Evolutionary conservation across 2,329 filamentous ascomycete genomes (phyloP).

Genomic region (Alternaria consortialis): DNA sequence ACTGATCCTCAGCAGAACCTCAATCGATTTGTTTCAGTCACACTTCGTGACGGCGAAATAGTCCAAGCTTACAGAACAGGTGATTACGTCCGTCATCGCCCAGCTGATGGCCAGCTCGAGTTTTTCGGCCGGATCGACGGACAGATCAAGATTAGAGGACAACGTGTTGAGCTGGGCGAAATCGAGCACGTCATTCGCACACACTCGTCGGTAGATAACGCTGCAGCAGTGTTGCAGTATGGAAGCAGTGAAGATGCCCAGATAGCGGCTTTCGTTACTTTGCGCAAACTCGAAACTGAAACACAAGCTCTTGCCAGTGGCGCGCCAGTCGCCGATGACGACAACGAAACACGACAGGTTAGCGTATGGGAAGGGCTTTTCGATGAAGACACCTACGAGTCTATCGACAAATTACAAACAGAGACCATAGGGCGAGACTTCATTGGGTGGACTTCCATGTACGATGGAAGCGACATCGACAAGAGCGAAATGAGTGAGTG

Average conservation of each 20-base stretch:
- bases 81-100: slow-evolving; percentile 26
- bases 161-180: slow-evolving; percentile 37
- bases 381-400: not conserved
- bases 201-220: not conserved
- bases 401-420: not conserved
- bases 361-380: not conserved
- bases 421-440: not conserved
- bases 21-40: slow-evolving; percentile 1
- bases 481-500: not conserved
- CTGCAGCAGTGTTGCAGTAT: not conserved
- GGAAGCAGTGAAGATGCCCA: not conserved
- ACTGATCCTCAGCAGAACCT: slow-evolving; percentile 29
- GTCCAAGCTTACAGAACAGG: slow-evolving; percentile 21
- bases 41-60: not conserved
- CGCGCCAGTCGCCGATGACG: not conserved
- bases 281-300: not conserved
- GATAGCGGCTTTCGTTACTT: not conserved
- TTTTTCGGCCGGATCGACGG: slow-evolving; percentile 31
- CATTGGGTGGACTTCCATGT: not conserved
- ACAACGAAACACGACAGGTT: not conserved
- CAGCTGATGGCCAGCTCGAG: slow-evolving; percentile 25
- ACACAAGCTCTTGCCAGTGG: too few relatives aligned
- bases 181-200: slow-evolving; percentile 19
- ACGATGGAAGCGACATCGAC: not conserved
- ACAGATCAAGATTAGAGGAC: slow-evolving; percentile 37